Conservation (phyloP, 805 yeast species). For the Kockiozyma suomiensis region DNA sequence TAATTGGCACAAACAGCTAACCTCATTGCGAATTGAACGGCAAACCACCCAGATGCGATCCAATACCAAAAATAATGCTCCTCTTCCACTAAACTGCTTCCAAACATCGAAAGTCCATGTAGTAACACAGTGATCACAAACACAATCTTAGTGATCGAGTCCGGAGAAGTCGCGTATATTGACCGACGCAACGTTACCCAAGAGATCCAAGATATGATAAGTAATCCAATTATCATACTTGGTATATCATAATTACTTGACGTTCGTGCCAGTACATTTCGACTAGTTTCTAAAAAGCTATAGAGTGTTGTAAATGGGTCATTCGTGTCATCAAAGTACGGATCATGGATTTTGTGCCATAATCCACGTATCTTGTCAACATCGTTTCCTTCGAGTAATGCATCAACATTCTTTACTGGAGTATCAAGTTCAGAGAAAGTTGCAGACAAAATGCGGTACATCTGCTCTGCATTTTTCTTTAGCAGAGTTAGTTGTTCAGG, state of each 20-base stretch:
- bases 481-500: slow-evolving; percentile 58
- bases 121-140: slow-evolving; percentile 41
- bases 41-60: slow-evolving; percentile 48
- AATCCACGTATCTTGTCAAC: slow-evolving; percentile 19
- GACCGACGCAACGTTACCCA: slow-evolving; percentile 9
- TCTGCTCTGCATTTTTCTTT: slow-evolving; percentile 44
- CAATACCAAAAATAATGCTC: slow-evolving; percentile 98
- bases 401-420: slow-evolving; percentile 11
- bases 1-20: no score
- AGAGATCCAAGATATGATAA: slow-evolving; percentile 40
- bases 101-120: slow-evolving; percentile 66
- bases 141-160: slow-evolving; percentile 12
- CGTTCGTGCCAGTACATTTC: slow-evolving; percentile 41
- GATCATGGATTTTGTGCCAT: slow-evolving; percentile 16
- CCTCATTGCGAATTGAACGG: slow-evolving; percentile 10
- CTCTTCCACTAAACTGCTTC: slow-evolving; percentile 90
- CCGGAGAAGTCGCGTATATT: background rate
- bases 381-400: slow-evolving; percentile 7
- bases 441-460: slow-evolving; percentile 36
- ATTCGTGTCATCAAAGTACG: background rate
- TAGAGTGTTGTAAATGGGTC: background rate
- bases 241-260: slow-evolving; percentile 71
- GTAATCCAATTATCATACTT: slow-evolving; percentile 52
- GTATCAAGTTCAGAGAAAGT: slow-evolving; percentile 45
- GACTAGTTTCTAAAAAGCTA: slow-evolving; percentile 33